These are phyloP conservation scores for Sarocladium kiliense DNA, from an alignment of 2,329 filamentous ascomycete species.

Conservation along the genomic window DNA sequence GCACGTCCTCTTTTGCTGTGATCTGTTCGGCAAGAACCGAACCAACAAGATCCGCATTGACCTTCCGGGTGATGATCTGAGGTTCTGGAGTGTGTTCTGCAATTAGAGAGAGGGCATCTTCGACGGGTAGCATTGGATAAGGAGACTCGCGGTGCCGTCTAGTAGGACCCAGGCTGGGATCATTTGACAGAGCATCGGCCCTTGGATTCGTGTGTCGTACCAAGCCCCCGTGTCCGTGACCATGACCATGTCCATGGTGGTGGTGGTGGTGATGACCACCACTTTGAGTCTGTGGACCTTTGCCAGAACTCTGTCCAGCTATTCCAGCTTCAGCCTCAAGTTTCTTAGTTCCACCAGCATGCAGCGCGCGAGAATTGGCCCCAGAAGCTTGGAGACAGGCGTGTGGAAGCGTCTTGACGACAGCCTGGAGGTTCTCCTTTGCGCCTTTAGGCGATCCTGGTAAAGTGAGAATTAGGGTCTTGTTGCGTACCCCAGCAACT, in stretches of 20 bases:
- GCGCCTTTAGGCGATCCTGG: conserved; percentile 95
- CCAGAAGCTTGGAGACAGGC: conserved; percentile 89
- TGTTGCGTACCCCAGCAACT: conserved; percentile 79
- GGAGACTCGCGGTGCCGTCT: conserved; percentile 78
- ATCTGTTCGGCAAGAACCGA: conserved; percentile 81
- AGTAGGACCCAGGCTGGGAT: conserved; percentile 55
- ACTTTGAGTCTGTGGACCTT: conserved; percentile 42
- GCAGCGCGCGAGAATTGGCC: conserved; percentile 71
- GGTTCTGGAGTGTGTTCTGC: conserved; percentile 65
- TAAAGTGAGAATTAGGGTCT: conserved; percentile 78
- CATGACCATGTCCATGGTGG: conserved; percentile 48
- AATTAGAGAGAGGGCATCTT: conserved; percentile 72
- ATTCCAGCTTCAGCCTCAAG: conserved; percentile 80
- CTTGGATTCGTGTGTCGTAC: conserved; percentile 67
- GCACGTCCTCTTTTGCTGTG: conserved; percentile 73
- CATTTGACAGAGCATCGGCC: conserved; percentile 53
- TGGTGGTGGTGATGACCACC: conserved; percentile 49
- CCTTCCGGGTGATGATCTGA: conserved; percentile 48
- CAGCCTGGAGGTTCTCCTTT: conserved; percentile 82
- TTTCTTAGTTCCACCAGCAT: conserved; percentile 75
- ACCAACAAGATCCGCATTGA: conserved; percentile 64
- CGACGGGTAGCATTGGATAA: conserved; percentile 85
- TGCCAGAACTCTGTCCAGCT: conserved; percentile 56
- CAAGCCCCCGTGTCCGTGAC: conserved; percentile 58
- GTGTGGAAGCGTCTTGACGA: conserved; percentile 88